A percentile compares a stretch with the other conserved stretches of the same genome.
Evolutionary conservation across 495 filamentous ascomycete genomes (phyloP).

Genomic region (Podospora sp.): DNA sequence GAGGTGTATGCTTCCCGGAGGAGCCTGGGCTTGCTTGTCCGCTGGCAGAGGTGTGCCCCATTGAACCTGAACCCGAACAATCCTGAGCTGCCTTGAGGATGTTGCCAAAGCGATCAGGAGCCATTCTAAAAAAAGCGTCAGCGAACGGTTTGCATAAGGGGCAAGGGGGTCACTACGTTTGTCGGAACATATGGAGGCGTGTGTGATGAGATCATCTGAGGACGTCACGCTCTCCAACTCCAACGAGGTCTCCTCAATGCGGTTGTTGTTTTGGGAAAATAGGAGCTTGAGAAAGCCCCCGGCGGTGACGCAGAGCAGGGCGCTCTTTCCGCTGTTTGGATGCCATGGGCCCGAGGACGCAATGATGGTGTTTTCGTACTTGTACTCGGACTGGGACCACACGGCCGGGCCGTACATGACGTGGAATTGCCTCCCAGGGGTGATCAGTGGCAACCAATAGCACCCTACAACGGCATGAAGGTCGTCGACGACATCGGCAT

Average conservation of each 20-base stretch:
- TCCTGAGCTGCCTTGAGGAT: slow-evolving; percentile 64
- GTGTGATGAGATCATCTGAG: slow-evolving; percentile 72
- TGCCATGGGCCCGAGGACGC: slow-evolving; percentile 68
- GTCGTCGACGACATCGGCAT: slow-evolving; percentile 68
- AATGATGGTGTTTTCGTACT: slow-evolving; percentile 49
- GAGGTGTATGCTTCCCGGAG: slow-evolving; percentile 36
- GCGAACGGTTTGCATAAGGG: not conserved
- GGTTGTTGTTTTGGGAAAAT: slow-evolving; percentile 65
- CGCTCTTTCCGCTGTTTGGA: slow-evolving; percentile 64
- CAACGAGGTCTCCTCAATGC: slow-evolving; percentile 65
- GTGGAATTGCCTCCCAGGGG: slow-evolving; percentile 27
- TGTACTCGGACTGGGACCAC: slow-evolving; percentile 46
- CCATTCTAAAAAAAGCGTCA: slow-evolving; percentile 43
- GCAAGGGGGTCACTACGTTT: slow-evolving; percentile 49
- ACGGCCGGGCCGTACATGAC: slow-evolving; percentile 49
- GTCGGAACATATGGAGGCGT: slow-evolving; percentile 77
- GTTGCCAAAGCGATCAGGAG: slow-evolving; percentile 68
- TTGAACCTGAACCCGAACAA: slow-evolving; percentile 63
- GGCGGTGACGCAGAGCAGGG: slow-evolving; percentile 70
- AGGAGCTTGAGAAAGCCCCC: slow-evolving; percentile 69
- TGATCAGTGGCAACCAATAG: slow-evolving; percentile 72
- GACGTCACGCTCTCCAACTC: slow-evolving; percentile 71
- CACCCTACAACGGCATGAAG: slow-evolving; percentile 76
- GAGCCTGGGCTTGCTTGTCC: slow-evolving; percentile 40
- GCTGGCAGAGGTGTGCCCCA: slow-evolving; percentile 47